Percentiles rank a stretch among this genome's conserved stretches.
Conservation (phyloP, 805 yeast species). For the Kazachstania psychrophila region DNA sequence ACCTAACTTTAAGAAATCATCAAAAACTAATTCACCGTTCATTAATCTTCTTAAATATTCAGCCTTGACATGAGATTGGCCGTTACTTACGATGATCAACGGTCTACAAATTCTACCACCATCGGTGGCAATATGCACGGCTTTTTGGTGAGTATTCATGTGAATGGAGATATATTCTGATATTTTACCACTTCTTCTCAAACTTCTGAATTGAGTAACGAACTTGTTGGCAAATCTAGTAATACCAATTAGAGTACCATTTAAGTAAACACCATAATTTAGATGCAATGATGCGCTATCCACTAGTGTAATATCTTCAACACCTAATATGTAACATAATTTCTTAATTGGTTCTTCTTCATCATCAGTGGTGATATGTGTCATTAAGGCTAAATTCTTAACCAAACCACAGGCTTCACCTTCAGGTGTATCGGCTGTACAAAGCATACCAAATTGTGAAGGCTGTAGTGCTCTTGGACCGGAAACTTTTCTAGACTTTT, state of each 20-base stretch:
- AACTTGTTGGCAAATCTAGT: conserved; percentile 81
- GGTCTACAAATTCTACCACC: conserved; percentile 99
- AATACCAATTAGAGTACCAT: conserved; percentile 90
- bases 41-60: conserved; percentile 57
- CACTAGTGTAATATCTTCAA: conserved; percentile 71
- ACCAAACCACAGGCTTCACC: conserved; percentile 99
- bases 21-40: conserved; percentile 73
- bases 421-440: conserved; percentile 98
- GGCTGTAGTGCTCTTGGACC: conserved; percentile 99
- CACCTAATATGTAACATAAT: conserved; percentile 75
- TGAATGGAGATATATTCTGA: conserved; percentile 89
- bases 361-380: conserved; percentile 96
- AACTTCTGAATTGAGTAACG: conserved; percentile 63
- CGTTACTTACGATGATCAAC: conserved; percentile 72
- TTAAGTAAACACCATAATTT: conserved; percentile 75
- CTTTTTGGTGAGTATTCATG: conserved; percentile 78
- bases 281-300: conserved; percentile 80
- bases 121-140: conserved; percentile 97
- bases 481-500: conserved; percentile 92
- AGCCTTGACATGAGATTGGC: conserved; percentile 59
- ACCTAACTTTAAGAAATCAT: conserved; percentile 78
- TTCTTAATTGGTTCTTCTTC: conserved; percentile 83
- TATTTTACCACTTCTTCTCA: conserved; percentile 77
- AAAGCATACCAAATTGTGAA: conserved; percentile 97
- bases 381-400: conserved; percentile 93